Evolutionary conservation across 495 filamentous ascomycete species (phyloP).

Genomic region (Talaromyces proteolyticus): DNA sequence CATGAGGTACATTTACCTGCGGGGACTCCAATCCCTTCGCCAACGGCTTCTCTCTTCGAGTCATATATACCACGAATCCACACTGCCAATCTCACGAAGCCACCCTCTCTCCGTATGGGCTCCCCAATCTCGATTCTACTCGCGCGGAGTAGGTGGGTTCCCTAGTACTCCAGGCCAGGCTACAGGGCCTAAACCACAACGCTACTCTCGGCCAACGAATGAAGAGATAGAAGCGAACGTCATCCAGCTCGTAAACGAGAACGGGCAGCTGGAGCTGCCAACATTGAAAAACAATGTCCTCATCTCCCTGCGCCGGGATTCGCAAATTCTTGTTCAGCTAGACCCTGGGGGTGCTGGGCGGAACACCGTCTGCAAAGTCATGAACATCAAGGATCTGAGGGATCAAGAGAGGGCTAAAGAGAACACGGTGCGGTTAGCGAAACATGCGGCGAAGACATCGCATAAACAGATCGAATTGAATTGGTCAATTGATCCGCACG

Average conservation of each 20-base stretch:
- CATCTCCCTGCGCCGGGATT: conserved; percentile 34
- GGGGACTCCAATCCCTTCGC: conserved; percentile 33
- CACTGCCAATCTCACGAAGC: too few relatives aligned
- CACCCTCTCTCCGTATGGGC: too few relatives aligned
- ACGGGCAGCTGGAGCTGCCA: conserved; percentile 41
- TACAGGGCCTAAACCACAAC: conserved; percentile 3
- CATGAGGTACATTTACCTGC: conserved; percentile 35
- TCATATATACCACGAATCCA: too few relatives aligned
- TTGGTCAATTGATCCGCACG: conserved; percentile 71
- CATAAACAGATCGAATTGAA: conserved; percentile 76
- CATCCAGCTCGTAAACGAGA: conserved; percentile 49
- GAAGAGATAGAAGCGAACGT: conserved; percentile 46
- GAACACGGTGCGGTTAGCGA: conserved; percentile 20
- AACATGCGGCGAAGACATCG: conserved; percentile 19
- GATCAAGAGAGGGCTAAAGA: conserved; percentile 35
- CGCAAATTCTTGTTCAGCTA: conserved; percentile 55
- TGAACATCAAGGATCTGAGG: conserved; percentile 41
- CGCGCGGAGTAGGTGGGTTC: too few relatives aligned
- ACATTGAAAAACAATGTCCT: conserved; percentile 38
- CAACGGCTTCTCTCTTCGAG: conserved; percentile 25
- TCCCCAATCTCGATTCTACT: too few relatives aligned
- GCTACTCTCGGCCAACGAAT: conserved; percentile 25
- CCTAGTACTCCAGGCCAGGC: too few relatives aligned
- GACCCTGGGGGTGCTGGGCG: conserved; percentile 20
- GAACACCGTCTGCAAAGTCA: conserved; percentile 60